A percentile compares a stretch with the other conserved stretches of the same genome.
These are phyloP conservation scores for Stagonosporopsis cucurbitacearum DNA, from an alignment of 2,329 filamentous ascomycete genomes.

Conservation along the genomic window DNA sequence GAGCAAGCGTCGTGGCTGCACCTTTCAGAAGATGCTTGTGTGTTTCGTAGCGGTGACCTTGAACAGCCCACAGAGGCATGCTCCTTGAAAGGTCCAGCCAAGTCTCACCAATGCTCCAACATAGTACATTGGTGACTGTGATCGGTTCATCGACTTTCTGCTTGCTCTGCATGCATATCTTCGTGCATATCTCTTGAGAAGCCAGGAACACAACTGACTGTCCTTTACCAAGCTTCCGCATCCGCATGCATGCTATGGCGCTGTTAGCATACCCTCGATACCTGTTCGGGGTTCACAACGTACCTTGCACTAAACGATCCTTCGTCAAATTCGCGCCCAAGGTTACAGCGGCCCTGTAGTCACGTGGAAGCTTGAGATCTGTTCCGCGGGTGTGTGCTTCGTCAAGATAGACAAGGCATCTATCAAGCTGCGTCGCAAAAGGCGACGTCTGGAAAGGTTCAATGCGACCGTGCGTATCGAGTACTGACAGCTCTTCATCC, in stretches of 20 bases:
- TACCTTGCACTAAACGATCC: constrained; percentile 68
- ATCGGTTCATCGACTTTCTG: constrained; percentile 33
- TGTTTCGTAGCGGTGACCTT: constrained; percentile 60
- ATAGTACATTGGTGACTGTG: constrained; percentile 61
- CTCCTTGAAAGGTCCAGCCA: constrained; percentile 56
- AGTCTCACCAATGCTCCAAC: constrained; percentile 67
- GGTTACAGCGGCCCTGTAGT: constrained; percentile 70
- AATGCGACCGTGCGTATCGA: too few relatives aligned
- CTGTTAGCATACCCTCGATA: too few relatives aligned
- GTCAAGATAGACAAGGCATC: constrained; percentile 72
- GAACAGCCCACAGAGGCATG: constrained; percentile 66
- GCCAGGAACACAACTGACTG: constrained; percentile 70
- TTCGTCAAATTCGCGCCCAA: constrained; percentile 71
- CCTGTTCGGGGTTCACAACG: too few relatives aligned
- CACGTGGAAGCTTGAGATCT: constrained; percentile 66
- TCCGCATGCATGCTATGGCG: constrained; percentile 56
- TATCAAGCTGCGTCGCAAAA: constrained; percentile 61
- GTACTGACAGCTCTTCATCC: constrained; percentile 21
- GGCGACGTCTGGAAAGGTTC: constrained; percentile 54
- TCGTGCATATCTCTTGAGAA: constrained; percentile 60
- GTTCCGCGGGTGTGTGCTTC: constrained; percentile 74
- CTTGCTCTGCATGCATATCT: not conserved
- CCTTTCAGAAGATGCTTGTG: constrained; percentile 50
- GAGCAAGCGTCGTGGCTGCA: constrained; percentile 18
- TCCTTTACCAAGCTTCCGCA: constrained; percentile 65